A percentile compares a stretch with the other conserved stretches of the same genome.
phyloP scores from a whole-genome alignment of 2,329 filamentous ascomycete species.

The Lecanosticta acicola region DNA sequence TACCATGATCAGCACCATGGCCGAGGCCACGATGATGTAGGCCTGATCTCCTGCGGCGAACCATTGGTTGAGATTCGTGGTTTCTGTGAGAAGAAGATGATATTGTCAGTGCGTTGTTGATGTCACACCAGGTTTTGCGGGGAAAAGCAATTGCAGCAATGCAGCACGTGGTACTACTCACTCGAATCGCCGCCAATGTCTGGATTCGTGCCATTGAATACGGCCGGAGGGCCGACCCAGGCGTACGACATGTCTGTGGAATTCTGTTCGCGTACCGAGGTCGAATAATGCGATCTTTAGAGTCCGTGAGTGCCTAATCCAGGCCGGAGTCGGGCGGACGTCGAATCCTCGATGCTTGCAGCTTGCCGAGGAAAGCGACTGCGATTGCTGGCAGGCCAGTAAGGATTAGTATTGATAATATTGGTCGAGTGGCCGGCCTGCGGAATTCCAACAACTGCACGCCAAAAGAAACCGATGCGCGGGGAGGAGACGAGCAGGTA shows the following conservation, averaged over 20 bases:
- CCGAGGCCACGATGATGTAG: constrained; percentile 82
- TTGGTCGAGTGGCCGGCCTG: too few relatives aligned
- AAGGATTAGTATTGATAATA: too few relatives aligned
- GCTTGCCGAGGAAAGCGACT: too few relatives aligned
- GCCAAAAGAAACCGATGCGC: too few relatives aligned
- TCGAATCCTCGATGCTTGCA: background rate
- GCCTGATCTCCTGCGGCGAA: constrained; percentile 86
- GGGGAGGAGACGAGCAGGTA: background rate
- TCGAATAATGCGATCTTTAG: background rate
- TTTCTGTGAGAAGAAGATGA: constrained; percentile 50
- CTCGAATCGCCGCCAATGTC: constrained; percentile 70
- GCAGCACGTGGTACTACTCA: constrained; percentile 46
- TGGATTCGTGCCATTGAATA: constrained; percentile 51
- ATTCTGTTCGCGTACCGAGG: background rate
- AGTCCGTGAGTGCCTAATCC: background rate
- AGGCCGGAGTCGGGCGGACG: background rate
- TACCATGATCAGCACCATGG: constrained; percentile 95
- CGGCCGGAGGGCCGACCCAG: constrained; percentile 41
- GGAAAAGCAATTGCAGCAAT: background rate
- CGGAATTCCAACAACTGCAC: too few relatives aligned
- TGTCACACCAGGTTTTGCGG: background rate
- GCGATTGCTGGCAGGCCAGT: too few relatives aligned
- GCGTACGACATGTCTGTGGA: constrained; percentile 43
- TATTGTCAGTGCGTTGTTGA: constrained; percentile 4
- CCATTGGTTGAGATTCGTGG: constrained; percentile 92